These are phyloP conservation scores for Aspergillus nanangensis DNA, from an alignment of 495 filamentous ascomycete genomes.

Conservation along the genomic window DNA sequence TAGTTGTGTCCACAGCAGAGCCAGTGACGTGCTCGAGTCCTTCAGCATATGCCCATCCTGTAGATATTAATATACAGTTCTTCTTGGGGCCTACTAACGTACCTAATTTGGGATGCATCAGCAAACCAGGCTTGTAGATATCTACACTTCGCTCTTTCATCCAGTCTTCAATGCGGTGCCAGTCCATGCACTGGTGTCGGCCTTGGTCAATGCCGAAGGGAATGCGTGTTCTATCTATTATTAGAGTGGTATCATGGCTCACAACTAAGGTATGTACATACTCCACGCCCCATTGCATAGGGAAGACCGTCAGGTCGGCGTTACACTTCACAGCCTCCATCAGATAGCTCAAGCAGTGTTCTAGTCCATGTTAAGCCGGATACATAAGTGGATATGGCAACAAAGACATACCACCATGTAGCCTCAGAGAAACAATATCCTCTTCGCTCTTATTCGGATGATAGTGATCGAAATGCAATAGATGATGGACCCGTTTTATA, in stretches of 20 bases:
- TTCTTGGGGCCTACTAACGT: too few species aligned
- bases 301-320: conserved; percentile 1
- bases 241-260: background rate
- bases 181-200: conserved; percentile 2
- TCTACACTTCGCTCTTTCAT: background rate
- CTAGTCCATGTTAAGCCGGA: background rate
- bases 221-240: background rate
- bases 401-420: conserved; percentile 1
- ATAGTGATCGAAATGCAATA: conserved; percentile 4
- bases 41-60: too few species aligned
- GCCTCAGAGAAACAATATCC: background rate
- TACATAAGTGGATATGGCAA: background rate
- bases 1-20: too few species aligned
- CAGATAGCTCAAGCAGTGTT: conserved; percentile 2
- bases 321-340: background rate
- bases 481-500: conserved; percentile 4
- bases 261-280: background rate
- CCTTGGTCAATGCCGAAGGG: conserved; percentile 6
- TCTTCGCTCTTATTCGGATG: background rate
- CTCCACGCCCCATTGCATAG: conserved; percentile 2
- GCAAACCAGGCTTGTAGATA: conserved; percentile 3
- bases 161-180: conserved; percentile 4
- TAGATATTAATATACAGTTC: too few species aligned
- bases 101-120: conserved; percentile 6
- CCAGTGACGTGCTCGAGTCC: too few species aligned